Conservation (phyloP, 176 grass and related monocot genomes). For the Musa beccarii region DNA sequence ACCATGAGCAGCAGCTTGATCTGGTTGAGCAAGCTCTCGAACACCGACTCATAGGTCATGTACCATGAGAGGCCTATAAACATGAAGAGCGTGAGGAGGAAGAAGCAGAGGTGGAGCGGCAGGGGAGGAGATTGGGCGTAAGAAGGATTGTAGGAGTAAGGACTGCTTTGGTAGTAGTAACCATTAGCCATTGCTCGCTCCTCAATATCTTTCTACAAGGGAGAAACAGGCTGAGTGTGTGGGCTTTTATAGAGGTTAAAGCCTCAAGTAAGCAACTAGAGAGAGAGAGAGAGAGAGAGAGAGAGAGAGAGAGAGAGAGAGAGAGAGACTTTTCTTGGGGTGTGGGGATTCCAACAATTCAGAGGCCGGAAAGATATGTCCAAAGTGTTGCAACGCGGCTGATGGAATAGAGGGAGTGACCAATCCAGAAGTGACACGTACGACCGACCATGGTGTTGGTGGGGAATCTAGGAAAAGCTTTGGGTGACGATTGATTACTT, state of each 20-base stretch:
- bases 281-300: background rate
- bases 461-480: background rate
- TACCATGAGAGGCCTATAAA: conserved; percentile 12
- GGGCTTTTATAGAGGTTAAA: no score
- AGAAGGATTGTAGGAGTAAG: background rate
- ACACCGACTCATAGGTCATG: background rate
- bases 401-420: background rate
- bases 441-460: background rate
- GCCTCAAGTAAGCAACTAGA: no score
- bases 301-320: background rate
- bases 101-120: conserved; percentile 7
- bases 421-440: background rate
- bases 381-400: background rate
- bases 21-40: conserved; percentile 4
- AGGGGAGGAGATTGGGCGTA: background rate
- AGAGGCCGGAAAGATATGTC: background rate
- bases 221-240: background rate
- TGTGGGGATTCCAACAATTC: background rate
- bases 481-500: background rate
- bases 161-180: background rate
- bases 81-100: conserved; percentile 1
- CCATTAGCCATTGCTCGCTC: background rate
- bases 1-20: conserved; percentile 4
- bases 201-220: background rate
- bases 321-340: background rate